Conservation (phyloP, 2,329 filamentous ascomycete species). For the Phyllosticta paracitricarpa region DNA sequence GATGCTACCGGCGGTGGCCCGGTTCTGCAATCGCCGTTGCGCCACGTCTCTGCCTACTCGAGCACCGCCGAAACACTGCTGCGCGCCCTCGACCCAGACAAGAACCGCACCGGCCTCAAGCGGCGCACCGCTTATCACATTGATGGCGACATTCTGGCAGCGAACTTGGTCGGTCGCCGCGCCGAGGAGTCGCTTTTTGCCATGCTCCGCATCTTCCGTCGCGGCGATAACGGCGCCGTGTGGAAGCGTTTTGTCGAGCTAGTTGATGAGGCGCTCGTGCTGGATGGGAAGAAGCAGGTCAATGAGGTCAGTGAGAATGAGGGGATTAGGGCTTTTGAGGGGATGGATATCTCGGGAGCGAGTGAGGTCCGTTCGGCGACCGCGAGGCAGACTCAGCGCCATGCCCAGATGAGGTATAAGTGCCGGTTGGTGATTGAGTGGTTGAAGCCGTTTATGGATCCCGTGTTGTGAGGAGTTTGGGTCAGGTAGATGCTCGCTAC, state of each 20-base stretch:
- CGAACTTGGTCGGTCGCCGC: slow-evolving; percentile 18
- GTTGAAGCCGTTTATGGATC: background rate
- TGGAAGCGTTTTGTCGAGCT: slow-evolving; percentile 19
- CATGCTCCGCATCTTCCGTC: background rate
- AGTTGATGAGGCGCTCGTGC: slow-evolving; percentile 15
- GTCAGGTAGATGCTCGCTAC: background rate
- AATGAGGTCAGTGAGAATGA: background rate
- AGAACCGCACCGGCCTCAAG: slow-evolving; percentile 13
- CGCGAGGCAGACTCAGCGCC: background rate
- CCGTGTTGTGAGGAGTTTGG: background rate
- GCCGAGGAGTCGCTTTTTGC: background rate
- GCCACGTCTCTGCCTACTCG: background rate
- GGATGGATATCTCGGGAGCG: background rate
- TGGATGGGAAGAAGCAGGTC: slow-evolving; percentile 14
- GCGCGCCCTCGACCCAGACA: slow-evolving; percentile 20
- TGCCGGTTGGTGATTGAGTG: background rate
- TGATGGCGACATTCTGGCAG: slow-evolving; percentile 32
- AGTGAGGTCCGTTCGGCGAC: background rate
- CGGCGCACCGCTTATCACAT: slow-evolving; percentile 25
- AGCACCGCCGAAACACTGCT: slow-evolving; percentile 15
- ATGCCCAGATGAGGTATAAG: background rate
- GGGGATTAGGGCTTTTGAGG: background rate
- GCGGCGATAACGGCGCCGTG: slow-evolving; percentile 11
- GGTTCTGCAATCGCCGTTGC: background rate
- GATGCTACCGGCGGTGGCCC: slow-evolving; percentile 15